Evolutionary conservation across 192 early-diverging fungal species (phyloP).

Genomic region (Coemansia reversa): DNA sequence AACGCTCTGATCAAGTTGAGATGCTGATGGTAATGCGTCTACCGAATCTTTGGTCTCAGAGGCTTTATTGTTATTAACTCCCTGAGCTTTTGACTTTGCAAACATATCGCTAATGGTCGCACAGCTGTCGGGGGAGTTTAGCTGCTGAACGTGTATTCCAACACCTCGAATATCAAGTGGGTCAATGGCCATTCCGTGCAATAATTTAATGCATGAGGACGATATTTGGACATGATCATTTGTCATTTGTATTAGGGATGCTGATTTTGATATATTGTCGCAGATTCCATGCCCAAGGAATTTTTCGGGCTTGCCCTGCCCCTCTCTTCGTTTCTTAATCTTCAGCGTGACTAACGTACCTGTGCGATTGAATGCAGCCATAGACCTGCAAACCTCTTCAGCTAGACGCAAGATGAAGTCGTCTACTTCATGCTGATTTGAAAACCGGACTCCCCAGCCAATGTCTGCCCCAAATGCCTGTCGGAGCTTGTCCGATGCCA

Average conservation of each 20-base stretch:
- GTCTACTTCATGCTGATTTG: conserved; percentile 64
- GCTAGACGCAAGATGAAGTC: conserved; percentile 67
- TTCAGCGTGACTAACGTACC: conserved; percentile 69
- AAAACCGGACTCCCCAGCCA: conserved; percentile 87
- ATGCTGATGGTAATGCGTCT: conserved; percentile 33
- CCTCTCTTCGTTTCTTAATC: conserved; percentile 58
- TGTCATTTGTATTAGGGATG: conserved; percentile 51
- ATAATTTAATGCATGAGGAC: conserved; percentile 13
- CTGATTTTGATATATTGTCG: conserved; percentile 60
- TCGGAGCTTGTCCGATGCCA: conserved; percentile 65
- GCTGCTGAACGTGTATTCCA: conserved; percentile 38
- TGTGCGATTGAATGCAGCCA: conserved; percentile 57
- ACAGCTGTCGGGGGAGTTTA: conserved; percentile 11
- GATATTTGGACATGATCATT: conserved; percentile 47
- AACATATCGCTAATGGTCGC: conserved; percentile 18
- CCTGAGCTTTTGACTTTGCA: conserved; percentile 14
- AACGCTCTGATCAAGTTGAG: conserved; percentile 41
- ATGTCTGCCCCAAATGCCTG: conserved; percentile 83
- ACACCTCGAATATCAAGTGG: conserved; percentile 46
- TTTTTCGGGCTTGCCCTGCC: conserved; percentile 56
- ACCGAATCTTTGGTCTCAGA: background rate
- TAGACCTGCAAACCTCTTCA: conserved; percentile 63
- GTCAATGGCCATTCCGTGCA: conserved; percentile 22
- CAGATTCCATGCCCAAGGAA: conserved; percentile 68
- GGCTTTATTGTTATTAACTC: background rate